Evolutionary conservation across 495 filamentous ascomycete species (phyloP).

Genomic region (Aspergillus sclerotioniger): DNA sequence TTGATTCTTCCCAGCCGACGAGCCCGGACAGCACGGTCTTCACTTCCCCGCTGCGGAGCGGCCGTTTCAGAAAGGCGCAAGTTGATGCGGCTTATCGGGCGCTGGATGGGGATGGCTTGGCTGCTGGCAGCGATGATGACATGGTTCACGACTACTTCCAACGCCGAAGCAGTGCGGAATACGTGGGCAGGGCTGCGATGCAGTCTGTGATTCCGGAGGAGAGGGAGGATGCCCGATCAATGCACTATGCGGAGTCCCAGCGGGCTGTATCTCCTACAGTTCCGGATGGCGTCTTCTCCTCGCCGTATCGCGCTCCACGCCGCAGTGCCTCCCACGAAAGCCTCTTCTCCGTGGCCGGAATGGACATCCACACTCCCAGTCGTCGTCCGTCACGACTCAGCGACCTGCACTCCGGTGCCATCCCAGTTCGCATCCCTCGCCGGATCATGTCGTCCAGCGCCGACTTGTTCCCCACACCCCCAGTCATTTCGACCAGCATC

Average conservation of each 20-base stretch:
- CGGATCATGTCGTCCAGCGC: constrained; percentile 36
- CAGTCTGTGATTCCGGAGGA: constrained; percentile 45
- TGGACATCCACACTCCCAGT: constrained; percentile 49
- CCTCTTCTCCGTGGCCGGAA: constrained; percentile 48
- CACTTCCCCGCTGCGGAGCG: constrained; percentile 40
- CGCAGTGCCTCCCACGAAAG: constrained; percentile 50
- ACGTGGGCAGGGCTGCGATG: constrained; percentile 19
- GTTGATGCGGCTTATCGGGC: constrained; percentile 22
- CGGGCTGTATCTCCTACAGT: constrained; percentile 17
- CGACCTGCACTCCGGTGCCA: constrained; percentile 27
- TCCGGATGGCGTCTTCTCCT: constrained; percentile 25
- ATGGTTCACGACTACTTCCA: constrained; percentile 10
- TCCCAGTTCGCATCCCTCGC: constrained; percentile 29
- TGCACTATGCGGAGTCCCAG: constrained; percentile 15
- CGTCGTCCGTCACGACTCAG: constrained; percentile 37
- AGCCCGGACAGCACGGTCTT: constrained; percentile 71
- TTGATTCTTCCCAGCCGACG: constrained; percentile 63
- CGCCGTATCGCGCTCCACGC: constrained; percentile 31
- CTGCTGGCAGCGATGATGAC: constrained; percentile 26
- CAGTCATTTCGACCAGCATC: constrained; percentile 45
- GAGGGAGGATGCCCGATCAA: constrained; percentile 32
- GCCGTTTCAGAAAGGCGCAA: constrained; percentile 51
- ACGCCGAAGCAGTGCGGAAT: constrained; percentile 1
- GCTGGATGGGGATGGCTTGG: constrained; percentile 17
- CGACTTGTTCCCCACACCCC: constrained; percentile 38